Conservation (phyloP, 176 grass and related monocot genomes). For the Dactylis glomerata region DNA sequence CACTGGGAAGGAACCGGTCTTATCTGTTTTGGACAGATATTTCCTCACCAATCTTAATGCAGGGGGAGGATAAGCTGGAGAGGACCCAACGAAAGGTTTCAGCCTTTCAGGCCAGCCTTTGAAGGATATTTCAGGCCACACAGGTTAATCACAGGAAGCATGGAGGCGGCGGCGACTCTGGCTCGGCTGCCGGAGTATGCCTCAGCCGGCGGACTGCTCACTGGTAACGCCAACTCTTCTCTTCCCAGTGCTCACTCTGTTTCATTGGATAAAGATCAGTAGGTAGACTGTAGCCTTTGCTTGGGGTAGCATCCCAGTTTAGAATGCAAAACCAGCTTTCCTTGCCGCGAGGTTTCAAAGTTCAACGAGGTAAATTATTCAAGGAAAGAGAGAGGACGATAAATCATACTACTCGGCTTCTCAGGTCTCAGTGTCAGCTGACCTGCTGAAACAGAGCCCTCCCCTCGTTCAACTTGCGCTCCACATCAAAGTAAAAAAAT, state of each 20-base stretch:
- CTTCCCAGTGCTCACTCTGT: background rate
- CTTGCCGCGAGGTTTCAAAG: background rate
- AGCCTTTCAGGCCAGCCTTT: background rate
- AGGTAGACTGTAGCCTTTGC: background rate
- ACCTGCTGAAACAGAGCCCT: background rate
- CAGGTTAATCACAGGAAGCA: conserved; percentile 17
- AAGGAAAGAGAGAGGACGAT: background rate
- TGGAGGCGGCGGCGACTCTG: conserved; percentile 29
- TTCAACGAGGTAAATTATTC: background rate
- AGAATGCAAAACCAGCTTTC: background rate
- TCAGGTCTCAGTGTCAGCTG: background rate
- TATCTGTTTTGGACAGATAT: background rate
- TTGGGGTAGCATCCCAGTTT: background rate
- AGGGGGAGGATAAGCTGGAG: background rate
- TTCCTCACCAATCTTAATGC: conserved; percentile 41
- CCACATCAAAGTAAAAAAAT: background rate
- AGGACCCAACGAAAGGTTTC: background rate
- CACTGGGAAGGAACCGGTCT: background rate
- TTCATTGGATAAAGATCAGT: background rate
- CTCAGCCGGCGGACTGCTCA: background rate
- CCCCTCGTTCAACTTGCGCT: background rate
- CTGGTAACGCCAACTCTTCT: conserved; percentile 18
- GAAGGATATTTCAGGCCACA: conserved; percentile 37
- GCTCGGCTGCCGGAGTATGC: conserved; percentile 18
- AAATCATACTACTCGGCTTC: background rate